Base-by-base conservation (phyloP, 2,329 filamentous ascomycete species). In the Hymenoscyphus fructigenus region DNA sequence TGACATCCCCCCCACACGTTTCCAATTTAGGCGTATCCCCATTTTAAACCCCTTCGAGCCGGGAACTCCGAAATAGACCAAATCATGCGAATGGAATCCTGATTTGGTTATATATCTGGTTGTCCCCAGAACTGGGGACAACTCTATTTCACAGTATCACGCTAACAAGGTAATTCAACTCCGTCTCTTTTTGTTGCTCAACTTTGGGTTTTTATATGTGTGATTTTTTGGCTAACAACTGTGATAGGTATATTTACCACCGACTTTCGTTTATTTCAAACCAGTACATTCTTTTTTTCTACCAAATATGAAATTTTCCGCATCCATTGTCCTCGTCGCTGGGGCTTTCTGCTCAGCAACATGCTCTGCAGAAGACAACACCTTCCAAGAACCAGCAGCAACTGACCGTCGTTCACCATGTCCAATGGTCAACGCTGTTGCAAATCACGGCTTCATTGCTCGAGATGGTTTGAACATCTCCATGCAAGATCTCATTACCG, bases 401-500 rank as follows among this genome's bases (percentile, higher is more conserved):
- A 50, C 47, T 20, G 47, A 50, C 14, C 20, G 53, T 36, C 65
- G 65, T 26, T 56, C 47, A 1, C 71, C 78, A 28, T 80, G 78
- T 53, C 78, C 78, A 3, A 77, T 77, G 64, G 66, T 80, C 50
- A 80, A 80, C 63, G 71, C 78, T 2, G 74, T 80, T 17, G 77
- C 78, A 12, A 80, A 80, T 65, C 75, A 80, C 50, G 76, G 75
- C 6, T 78, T 77, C 60, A 76, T 80, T 29, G 77, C 78, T 0
- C 78, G 75, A 56, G 67, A 79, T 53, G 78, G 78, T n/a, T 68
- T 66, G 28, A 73, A 76, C 50, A 72, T 78, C 60, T 75, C 71
- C 4, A 68, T 68, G 53, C 66, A 65, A 68, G 59, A 64, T 32
- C 53, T 67, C 5, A 29, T 60, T 6, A 57, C 20, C 14, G 66